phyloP scores from a whole-genome alignment of 352 stramenopile species.

The Stephanocyclus meneghinianus region DNA sequence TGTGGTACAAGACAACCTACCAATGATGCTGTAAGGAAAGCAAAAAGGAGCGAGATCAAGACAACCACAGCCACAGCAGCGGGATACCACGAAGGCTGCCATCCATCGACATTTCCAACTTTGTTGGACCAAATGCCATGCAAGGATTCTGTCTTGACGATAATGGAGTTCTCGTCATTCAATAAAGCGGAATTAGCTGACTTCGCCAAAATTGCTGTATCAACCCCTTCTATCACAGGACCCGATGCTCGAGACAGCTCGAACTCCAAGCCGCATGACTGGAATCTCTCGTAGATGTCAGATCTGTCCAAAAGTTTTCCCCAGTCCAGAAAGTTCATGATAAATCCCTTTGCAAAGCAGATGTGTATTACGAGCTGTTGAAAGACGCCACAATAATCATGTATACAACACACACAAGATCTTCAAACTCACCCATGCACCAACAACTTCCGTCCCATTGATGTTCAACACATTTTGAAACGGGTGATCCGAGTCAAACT shows the following conservation, averaged over 20 bases:
- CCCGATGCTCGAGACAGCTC: slow-evolving; percentile 7
- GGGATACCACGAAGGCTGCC: neutral
- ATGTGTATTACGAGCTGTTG: too few species aligned
- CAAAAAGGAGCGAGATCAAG: neutral
- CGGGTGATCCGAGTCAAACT: neutral
- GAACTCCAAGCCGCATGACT: slow-evolving; percentile 14
- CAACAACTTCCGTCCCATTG: slow-evolving; percentile 9
- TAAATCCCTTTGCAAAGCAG: neutral
- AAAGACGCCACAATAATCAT: too few species aligned
- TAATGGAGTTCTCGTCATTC: slow-evolving; percentile 5
- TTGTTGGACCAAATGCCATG: slow-evolving; percentile 1
- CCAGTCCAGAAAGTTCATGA: slow-evolving; percentile 27
- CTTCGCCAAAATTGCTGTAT: neutral
- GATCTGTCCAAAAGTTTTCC: slow-evolving; percentile 23
- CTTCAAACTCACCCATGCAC: slow-evolving; percentile 4
- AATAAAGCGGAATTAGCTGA: neutral
- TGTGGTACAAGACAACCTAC: neutral
- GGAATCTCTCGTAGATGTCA: slow-evolving; percentile 22
- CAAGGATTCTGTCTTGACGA: slow-evolving; percentile 5
- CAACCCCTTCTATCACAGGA: neutral
- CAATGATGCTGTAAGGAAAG: slow-evolving; percentile 3
- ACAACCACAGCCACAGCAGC: neutral
- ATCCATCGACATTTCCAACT: neutral
- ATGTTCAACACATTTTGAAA: slow-evolving; percentile 20
- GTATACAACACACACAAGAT: neutral